Percentiles rank a stretch among this genome's conserved stretches.
Conservation (phyloP, 495 filamentous ascomycete species). For the Penicillium argentinense region DNA sequence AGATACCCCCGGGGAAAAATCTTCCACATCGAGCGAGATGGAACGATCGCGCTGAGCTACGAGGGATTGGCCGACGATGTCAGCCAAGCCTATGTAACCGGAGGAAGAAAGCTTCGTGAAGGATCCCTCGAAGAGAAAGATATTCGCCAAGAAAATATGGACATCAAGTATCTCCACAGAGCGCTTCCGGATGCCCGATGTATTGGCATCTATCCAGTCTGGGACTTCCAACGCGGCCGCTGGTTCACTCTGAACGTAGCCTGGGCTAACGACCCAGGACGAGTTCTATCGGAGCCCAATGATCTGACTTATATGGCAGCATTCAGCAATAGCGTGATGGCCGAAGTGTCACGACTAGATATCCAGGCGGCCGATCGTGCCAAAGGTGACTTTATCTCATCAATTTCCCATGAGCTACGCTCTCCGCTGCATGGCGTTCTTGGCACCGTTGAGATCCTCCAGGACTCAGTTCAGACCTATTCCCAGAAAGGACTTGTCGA, state of each 20-base stretch:
- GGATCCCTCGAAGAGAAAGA: slow-evolving; percentile 11
- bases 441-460: slow-evolving; percentile 58
- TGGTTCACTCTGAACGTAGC: slow-evolving; percentile 62
- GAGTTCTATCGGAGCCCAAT: slow-evolving; percentile 39
- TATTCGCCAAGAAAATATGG: slow-evolving; percentile 23
- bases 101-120: neutral
- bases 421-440: slow-evolving; percentile 70
- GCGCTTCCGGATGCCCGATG: slow-evolving; percentile 27
- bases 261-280: slow-evolving; percentile 45
- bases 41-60: slow-evolving; percentile 29
- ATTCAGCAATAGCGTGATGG: slow-evolving; percentile 67
- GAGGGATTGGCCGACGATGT: slow-evolving; percentile 23
- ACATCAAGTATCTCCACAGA: slow-evolving; percentile 26
- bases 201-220: slow-evolving; percentile 50
- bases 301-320: slow-evolving; percentile 56
- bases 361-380: slow-evolving; percentile 37
- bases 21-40: slow-evolving; percentile 54
- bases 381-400: slow-evolving; percentile 72
- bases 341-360: slow-evolving; percentile 58
- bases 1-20: slow-evolving; percentile 56
- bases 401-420: slow-evolving; percentile 71
- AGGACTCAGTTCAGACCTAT: slow-evolving; percentile 8
- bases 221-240: slow-evolving; percentile 57
- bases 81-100: slow-evolving; percentile 4
- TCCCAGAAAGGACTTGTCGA: slow-evolving; percentile 12